A percentile compares a stretch with the other conserved stretches of the same genome.
These are phyloP conservation scores for Polytolypa hystricis DNA, from an alignment of 2,329 filamentous ascomycete species.

Conservation along the genomic window DNA sequence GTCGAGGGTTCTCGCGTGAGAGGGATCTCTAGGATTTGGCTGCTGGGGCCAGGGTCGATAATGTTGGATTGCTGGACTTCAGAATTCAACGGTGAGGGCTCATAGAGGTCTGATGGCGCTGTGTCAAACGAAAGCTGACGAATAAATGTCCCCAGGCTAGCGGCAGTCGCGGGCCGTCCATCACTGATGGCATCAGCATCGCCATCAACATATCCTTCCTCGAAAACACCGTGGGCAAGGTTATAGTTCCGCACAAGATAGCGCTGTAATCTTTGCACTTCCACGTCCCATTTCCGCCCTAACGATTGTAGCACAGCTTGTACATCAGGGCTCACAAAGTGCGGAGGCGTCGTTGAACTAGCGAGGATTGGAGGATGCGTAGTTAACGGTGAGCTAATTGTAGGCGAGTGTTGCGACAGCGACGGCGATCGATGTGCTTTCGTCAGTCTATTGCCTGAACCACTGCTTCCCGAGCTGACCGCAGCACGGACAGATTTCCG, in stretches of 20 bases:
- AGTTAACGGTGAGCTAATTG: conserved; percentile 9
- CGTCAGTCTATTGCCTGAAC: conserved; percentile 20
- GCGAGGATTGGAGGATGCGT: conserved; percentile 2
- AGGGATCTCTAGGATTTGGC: no score
- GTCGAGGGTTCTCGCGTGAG: no score
- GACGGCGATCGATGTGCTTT: conserved; percentile 16
- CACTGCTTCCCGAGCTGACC: conserved; percentile 23
- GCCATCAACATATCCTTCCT: conserved; percentile 3
- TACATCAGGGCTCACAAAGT: conserved; percentile 24
- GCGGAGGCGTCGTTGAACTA: conserved; percentile 6
- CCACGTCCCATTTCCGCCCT: conserved; percentile 35
- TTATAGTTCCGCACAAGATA: conserved; percentile 39
- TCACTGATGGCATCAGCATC: conserved; percentile 23
- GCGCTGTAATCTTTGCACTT: conserved; percentile 31
- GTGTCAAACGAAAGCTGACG: conserved; percentile 26
- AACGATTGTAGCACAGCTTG: conserved; percentile 31
- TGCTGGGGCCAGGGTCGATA: no score
- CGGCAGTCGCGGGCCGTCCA: conserved; percentile 27
- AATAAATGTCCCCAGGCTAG: conserved; percentile 28
- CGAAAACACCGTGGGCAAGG: conserved; percentile 22
- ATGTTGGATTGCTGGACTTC: neutral
- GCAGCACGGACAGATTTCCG: conserved; percentile 34
- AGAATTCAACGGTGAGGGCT: neutral
- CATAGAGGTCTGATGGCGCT: neutral
- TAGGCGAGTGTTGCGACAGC: conserved; percentile 5